Percentiles rank a stretch among this genome's conserved stretches.
These are phyloP conservation scores for Priceomyces castillae DNA, from an alignment of 805 yeast genomes.

Conservation along the genomic window DNA sequence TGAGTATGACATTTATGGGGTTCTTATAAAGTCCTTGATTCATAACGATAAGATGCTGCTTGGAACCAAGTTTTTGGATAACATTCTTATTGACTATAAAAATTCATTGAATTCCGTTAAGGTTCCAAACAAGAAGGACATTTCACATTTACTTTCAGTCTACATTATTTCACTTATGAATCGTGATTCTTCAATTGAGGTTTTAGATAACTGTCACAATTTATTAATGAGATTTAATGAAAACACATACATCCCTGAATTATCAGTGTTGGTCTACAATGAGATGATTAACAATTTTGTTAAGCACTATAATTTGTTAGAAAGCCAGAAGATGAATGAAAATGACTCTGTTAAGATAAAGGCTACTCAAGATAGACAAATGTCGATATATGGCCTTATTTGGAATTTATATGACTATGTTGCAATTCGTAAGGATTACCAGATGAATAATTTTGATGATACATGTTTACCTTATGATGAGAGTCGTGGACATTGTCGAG, in stretches of 20 bases:
- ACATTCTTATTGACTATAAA: conserved; percentile 46
- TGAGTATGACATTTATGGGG: conserved; percentile 51
- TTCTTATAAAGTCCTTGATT: conserved; percentile 51
- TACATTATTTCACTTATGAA: conserved; percentile 33
- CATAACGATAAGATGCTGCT: conserved; percentile 46
- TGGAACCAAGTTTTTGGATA: conserved; percentile 58
- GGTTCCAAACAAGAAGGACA: conserved; percentile 20
- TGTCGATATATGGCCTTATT: conserved; percentile 14
- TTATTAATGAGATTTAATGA: conserved; percentile 27
- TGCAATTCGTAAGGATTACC: conserved; percentile 37
- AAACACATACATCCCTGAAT: conserved; percentile 35
- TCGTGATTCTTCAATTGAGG: conserved; percentile 6
- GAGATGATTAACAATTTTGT: conserved; percentile 28
- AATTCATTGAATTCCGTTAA: conserved; percentile 15
- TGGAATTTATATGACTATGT: conserved; percentile 35
- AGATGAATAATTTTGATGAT: conserved; percentile 7
- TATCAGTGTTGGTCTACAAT: conserved; percentile 27
- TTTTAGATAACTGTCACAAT: conserved; percentile 21
- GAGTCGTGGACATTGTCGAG: conserved; percentile 21
- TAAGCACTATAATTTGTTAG: conserved; percentile 17
- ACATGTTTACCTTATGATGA: conserved; percentile 3
- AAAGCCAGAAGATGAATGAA: conserved; percentile 6
- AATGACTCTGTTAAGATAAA: neutral
- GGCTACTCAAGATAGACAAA: conserved; percentile 13
- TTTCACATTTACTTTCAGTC: conserved; percentile 42